Evolutionary conservation across 2,329 filamentous ascomycete genomes (phyloP).

Genomic region (Neofusicoccum kwambonambiense): DNA sequence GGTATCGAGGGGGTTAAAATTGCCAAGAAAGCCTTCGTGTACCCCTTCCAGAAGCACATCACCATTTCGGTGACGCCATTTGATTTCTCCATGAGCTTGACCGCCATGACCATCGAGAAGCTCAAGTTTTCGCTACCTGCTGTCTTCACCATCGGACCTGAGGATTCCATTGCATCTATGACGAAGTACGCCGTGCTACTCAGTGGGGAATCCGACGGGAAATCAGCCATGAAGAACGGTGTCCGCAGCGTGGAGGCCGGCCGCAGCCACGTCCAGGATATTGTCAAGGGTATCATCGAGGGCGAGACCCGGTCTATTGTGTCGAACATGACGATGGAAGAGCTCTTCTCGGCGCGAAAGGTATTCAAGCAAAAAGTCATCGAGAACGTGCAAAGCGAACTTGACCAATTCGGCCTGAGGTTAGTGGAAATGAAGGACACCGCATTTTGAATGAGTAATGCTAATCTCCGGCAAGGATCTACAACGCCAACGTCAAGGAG

Average conservation of each 20-base stretch:
- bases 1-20: conserved; percentile 73
- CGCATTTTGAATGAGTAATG: background rate
- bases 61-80: conserved; percentile 66
- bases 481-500: conserved; percentile 80
- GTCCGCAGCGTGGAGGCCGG: conserved; percentile 42
- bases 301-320: conserved; percentile 83
- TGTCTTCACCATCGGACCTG: conserved; percentile 82
- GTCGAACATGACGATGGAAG: conserved; percentile 88
- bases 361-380: conserved; percentile 70
- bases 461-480: conserved; percentile 45
- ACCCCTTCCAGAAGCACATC: conserved; percentile 39
- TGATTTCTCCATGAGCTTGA: conserved; percentile 78
- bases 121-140: conserved; percentile 78
- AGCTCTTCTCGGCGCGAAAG: conserved; percentile 77
- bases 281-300: conserved; percentile 87
- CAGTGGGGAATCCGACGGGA: conserved; percentile 58
- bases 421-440: background rate
- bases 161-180: conserved; percentile 67
- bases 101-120: conserved; percentile 89
- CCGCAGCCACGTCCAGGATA: conserved; percentile 72
- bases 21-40: conserved; percentile 62
- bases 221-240: conserved; percentile 29
- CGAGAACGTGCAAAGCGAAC: conserved; percentile 69
- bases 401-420: conserved; percentile 76
- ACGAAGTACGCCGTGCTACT: conserved; percentile 81